phyloP scores from a whole-genome alignment of 2,329 filamentous ascomycete genomes.

The Coniochaeta hoffmannii region DNA sequence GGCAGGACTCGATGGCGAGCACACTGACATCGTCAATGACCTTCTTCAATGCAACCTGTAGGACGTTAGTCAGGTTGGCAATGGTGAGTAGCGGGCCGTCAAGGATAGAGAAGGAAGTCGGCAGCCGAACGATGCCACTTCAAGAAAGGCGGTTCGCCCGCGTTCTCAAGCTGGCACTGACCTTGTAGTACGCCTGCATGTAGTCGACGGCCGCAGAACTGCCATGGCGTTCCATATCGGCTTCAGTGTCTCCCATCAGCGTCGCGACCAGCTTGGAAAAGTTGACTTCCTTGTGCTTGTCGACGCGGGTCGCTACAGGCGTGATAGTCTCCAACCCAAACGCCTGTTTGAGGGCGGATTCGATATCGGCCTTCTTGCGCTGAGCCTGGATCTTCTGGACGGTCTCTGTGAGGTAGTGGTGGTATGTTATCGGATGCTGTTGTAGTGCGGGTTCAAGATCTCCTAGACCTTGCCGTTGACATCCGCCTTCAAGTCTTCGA shows the following conservation, averaged over 20 bases:
- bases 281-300: background rate
- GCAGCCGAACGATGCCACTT: too few species aligned
- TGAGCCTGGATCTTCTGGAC: constrained; percentile 20
- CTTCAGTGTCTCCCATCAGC: constrained; percentile 12
- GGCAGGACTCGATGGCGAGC: constrained; percentile 16
- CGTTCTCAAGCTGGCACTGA: constrained; percentile 11
- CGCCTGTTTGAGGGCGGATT: background rate
- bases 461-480: constrained; percentile 18
- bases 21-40: constrained; percentile 18
- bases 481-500: constrained; percentile 12
- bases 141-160: too few species aligned
- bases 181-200: constrained; percentile 39
- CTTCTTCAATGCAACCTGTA: constrained; percentile 18
- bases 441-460: constrained; percentile 17
- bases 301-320: background rate
- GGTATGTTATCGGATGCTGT: constrained; percentile 32
- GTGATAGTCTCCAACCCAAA: background rate
- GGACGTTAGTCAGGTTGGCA: background rate
- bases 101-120: too few species aligned
- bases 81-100: background rate
- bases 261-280: background rate
- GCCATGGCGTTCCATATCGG: constrained; percentile 27
- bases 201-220: constrained; percentile 29
- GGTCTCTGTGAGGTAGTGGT: constrained; percentile 26
- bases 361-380: constrained; percentile 2